Conservation (phyloP, 2,329 filamentous ascomycete species). For the Phaeosphaeriaceae sp. region DNA sequence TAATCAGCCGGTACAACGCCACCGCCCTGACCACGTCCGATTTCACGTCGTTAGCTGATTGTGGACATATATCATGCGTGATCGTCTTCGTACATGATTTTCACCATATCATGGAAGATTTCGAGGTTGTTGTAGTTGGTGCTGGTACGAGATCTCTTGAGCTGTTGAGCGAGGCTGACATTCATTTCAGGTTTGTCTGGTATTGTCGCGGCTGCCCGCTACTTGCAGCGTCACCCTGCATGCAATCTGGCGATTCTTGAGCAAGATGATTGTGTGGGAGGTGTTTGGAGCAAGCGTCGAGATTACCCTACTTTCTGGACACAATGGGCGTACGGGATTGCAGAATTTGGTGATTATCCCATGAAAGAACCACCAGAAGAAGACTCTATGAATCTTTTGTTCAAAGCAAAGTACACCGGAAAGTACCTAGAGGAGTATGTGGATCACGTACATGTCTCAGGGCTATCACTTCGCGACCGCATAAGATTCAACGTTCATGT, state of each 20-base stretch:
- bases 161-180: too few species aligned
- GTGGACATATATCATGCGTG: too few species aligned
- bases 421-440: slow-evolving; percentile 24
- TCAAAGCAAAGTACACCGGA: slow-evolving; percentile 18
- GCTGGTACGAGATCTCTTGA: too few species aligned
- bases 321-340: slow-evolving; percentile 21
- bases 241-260: slow-evolving; percentile 16
- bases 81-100: too few species aligned
- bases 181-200: slow-evolving; percentile 20
- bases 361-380: slow-evolving; percentile 21
- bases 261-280: slow-evolving; percentile 14
- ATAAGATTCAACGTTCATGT: slow-evolving; percentile 14
- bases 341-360: slow-evolving; percentile 22
- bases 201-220: slow-evolving; percentile 17
- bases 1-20: too few species aligned
- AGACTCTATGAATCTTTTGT: slow-evolving; percentile 18
- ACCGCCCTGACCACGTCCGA: too few species aligned
- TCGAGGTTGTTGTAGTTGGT: slow-evolving; percentile 9
- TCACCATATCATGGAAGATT: not conserved
- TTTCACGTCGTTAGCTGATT: too few species aligned
- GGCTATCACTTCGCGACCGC: slow-evolving; percentile 9
- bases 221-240: slow-evolving; percentile 18
- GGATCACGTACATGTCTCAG: not conserved
- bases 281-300: slow-evolving; percentile 19
- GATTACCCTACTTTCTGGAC: slow-evolving; percentile 20